Percentiles rank a stretch among this genome's conserved stretches.
phyloP scores from a whole-genome alignment of 2,329 filamentous ascomycete genomes.

The Epichloe aotearoae region DNA sequence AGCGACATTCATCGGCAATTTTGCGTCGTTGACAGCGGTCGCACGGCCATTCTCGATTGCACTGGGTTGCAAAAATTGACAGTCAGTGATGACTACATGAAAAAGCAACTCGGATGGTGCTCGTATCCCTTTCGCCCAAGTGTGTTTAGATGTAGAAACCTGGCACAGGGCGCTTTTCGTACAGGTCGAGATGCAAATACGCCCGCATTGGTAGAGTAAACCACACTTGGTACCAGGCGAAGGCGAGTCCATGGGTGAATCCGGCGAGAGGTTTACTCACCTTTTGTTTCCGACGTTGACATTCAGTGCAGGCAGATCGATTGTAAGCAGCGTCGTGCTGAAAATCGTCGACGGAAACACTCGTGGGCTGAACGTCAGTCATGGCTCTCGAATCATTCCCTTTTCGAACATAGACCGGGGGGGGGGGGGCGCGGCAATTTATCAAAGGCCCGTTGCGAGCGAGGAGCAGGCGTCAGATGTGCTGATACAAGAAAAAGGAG shows the following conservation, averaged over 20 bases:
- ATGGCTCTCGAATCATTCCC: background rate
- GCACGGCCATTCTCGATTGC: constrained; percentile 21
- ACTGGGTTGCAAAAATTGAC: constrained; percentile 9
- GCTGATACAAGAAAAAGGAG: too few relatives aligned
- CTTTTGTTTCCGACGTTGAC: constrained; percentile 26
- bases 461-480: too few relatives aligned
- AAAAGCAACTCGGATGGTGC: background rate
- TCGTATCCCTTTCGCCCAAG: too few relatives aligned
- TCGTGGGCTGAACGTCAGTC: background rate
- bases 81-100: background rate
- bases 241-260: too few relatives aligned
- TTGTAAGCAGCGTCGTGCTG: constrained; percentile 9
- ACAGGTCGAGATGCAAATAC: too few relatives aligned
- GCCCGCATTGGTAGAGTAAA: too few relatives aligned
- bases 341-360: background rate
- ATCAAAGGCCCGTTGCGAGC: background rate
- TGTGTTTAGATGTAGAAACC: too few relatives aligned
- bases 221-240: too few relatives aligned
- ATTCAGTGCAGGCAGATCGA: constrained; percentile 29
- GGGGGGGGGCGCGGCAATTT: too few relatives aligned
- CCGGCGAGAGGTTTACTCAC: constrained; percentile 8
- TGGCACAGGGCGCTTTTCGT: too few relatives aligned
- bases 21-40: constrained; percentile 19
- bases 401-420: too few relatives aligned
- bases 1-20: constrained; percentile 17